These are phyloP conservation scores for Filosporella fistucella DNA, from an alignment of 495 filamentous ascomycete species.

Conservation along the genomic window DNA sequence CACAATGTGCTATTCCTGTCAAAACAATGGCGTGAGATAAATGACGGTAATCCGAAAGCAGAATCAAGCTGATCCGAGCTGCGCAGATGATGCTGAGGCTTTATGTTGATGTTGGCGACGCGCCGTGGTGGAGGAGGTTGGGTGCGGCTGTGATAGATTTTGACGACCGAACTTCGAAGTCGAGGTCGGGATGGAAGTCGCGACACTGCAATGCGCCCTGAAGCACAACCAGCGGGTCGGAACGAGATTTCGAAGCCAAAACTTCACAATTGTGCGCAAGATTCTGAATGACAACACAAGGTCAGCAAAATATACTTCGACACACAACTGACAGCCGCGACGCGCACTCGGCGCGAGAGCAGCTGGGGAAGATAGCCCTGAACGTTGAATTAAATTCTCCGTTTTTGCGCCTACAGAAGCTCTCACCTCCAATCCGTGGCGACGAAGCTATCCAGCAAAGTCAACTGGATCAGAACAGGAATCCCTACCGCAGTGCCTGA, in stretches of 20 bases:
- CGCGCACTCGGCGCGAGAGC: conserved; percentile 11
- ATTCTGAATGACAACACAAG: not conserved
- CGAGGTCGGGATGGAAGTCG: not conserved
- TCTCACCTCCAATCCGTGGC: conserved; percentile 21
- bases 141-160: conserved; percentile 7
- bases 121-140: conserved; percentile 1
- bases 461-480: conserved; percentile 6
- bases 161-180: not conserved
- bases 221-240: too few relatives aligned
- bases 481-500: conserved; percentile 22
- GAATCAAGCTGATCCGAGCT: conserved; percentile 7
- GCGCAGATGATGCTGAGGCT: conserved; percentile 14
- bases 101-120: conserved; percentile 15
- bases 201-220: conserved; percentile 1
- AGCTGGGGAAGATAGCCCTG: conserved; percentile 1
- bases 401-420: conserved; percentile 4
- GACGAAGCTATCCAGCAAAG: not conserved
- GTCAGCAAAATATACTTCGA: conserved; percentile 5
- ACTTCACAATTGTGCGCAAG: too few relatives aligned
- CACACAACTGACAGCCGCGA: conserved; percentile 5
- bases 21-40: conserved; percentile 10
- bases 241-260: not conserved
- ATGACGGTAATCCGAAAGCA: conserved; percentile 5
- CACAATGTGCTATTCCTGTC: conserved; percentile 20
- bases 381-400: conserved; percentile 15